phyloP scores from a whole-genome alignment of 192 early-diverging fungal genomes.

The Backusella circina region DNA sequence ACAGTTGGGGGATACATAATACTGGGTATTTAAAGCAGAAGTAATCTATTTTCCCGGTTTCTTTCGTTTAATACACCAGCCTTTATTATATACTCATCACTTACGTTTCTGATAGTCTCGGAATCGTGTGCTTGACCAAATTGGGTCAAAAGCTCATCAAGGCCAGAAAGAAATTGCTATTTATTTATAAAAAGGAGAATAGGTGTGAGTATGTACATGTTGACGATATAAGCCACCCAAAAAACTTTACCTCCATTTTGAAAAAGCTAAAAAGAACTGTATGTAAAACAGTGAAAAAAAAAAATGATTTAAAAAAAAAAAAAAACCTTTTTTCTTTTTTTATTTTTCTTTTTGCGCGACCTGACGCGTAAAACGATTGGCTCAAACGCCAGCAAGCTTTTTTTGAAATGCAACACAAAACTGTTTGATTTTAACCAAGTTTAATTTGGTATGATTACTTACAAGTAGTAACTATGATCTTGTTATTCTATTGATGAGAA shows the following conservation, averaged over 20 bases:
- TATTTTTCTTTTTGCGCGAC: not conserved
- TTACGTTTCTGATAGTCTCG: conserved; percentile 36
- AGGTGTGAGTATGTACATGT: not conserved
- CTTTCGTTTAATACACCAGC: not conserved
- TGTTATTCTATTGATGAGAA: too few relatives aligned
- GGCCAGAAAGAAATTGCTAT: conserved; percentile 31
- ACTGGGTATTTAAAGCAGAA: conserved; percentile 66
- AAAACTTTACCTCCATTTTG: conserved; percentile 2
- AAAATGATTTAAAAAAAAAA: not conserved
- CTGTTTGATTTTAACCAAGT: not conserved
- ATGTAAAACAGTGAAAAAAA: not conserved
- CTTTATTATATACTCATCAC: too few relatives aligned
- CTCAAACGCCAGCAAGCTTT: not conserved
- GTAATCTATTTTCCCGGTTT: conserved; percentile 47
- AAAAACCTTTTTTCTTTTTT: not conserved
- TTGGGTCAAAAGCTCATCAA: conserved; percentile 32
- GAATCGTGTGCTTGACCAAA: conserved; percentile 33
- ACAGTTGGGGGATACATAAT: conserved; percentile 65
- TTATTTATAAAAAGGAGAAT: not conserved
- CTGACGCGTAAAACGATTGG: not conserved
- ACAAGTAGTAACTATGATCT: too few relatives aligned
- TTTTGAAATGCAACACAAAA: not conserved
- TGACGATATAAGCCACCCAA: not conserved
- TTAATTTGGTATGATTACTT: not conserved
- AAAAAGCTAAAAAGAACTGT: not conserved